Percentiles rank a stretch among this genome's conserved stretches.
Evolutionary conservation across 768 basidiomycete genomes (phyloP).

Genomic region (Xerocomellus intermedius): DNA sequence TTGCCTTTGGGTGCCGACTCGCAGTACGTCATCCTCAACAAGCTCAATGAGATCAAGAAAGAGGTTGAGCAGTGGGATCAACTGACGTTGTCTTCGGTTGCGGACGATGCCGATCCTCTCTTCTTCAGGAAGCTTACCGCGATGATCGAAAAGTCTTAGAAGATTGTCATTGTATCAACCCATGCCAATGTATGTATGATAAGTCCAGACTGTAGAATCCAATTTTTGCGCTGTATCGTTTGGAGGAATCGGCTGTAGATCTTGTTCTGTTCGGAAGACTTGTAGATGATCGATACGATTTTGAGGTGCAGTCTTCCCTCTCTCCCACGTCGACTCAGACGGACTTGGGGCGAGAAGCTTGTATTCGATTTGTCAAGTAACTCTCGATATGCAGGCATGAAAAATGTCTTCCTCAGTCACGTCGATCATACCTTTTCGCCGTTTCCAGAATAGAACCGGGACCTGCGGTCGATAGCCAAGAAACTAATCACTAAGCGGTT

Average conservation of each 20-base stretch:
- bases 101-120: slow-evolving; percentile 19
- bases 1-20: slow-evolving; percentile 21
- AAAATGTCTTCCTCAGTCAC: too few species aligned
- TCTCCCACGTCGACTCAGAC: not conserved
- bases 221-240: not conserved
- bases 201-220: not conserved
- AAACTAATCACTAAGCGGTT: too few species aligned
- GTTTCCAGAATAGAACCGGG: too few species aligned
- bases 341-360: not conserved
- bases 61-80: slow-evolving; percentile 15
- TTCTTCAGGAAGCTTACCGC: slow-evolving; percentile 8
- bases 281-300: not conserved
- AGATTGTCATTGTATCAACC: not conserved
- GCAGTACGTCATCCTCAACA: slow-evolving; percentile 14
- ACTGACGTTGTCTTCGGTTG: slow-evolving; percentile 17
- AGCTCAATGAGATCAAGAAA: slow-evolving; percentile 17
- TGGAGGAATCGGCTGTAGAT: slow-evolving; percentile 12
- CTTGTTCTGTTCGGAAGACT: not conserved
- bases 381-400: too few species aligned
- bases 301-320: too few species aligned
- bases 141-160: not conserved
- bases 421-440: not conserved
- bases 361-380: not conserved
- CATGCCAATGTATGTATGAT: too few species aligned
- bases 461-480: too few species aligned